Base-by-base conservation (phyloP, 768 basidiomycete genomes). In the Clitopilus passeckerianus region DNA sequence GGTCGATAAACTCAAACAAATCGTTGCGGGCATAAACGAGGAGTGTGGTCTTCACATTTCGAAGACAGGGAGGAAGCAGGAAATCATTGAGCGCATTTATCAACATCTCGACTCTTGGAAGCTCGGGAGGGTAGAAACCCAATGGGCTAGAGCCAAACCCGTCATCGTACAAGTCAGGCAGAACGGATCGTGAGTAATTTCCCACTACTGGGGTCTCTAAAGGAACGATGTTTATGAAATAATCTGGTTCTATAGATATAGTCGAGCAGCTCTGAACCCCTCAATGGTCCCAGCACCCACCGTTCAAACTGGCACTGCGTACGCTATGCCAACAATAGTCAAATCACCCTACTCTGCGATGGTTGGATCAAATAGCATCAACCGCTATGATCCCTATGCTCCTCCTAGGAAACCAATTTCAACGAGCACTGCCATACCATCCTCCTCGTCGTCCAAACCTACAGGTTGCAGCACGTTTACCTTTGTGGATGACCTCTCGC, bases 11-110 rank as follows among this genome's bases (percentile, higher is more conserved):
- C 83, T 94, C 63, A 93, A 94, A 72, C 87, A 89, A 68, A 90
- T 94, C 65, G 77, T 94, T 59, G 71, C 77, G 37, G 87, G 87
- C 23, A 78, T 93, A 64, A 92, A 91, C 75, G 89, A 90, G 35
- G 87, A 91, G 70, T 92, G 91, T 67, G 74, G 75, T 57, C 82
- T 84, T 4, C 79, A 81, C 64, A 75, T 92, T 27, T 77, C 82
- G 57, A 91, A 90, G 72, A 80, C 89, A 10, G 92, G 92, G 24
- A 93, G 90, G 76, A 94, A 94, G 69, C 89, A 91, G 65, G 93
- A 93, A 34, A 81, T 93, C 53, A 91, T 93, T 68, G 89, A 92
- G 69, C 81, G 90, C 61, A 87, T 94, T 61, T 72, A 82, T 50
- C 64, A 65, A 7, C 75, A 80, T 61, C 72, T 93, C 65, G 86